Percentiles rank a stretch among this genome's conserved stretches.
Evolutionary conservation across 805 yeast genomes (phyloP).

Genomic region (Debaryomyces hansenii): DNA sequence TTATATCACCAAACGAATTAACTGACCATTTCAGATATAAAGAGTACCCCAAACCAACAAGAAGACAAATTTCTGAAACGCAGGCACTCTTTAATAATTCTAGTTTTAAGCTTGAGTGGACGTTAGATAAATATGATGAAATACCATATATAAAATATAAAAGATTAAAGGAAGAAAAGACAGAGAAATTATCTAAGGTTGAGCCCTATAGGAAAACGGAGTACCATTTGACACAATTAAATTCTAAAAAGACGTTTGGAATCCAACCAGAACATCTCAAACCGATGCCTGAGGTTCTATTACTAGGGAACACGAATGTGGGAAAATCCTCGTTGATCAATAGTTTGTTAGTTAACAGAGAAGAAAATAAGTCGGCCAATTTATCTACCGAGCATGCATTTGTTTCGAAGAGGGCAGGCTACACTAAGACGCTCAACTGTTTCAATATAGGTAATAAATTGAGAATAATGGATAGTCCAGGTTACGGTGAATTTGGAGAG

Average conservation of each 20-base stretch:
- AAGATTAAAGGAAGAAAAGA: constrained; percentile 13
- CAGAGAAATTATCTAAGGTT: constrained; percentile 14
- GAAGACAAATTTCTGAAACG: constrained; percentile 16
- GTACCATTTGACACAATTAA: constrained; percentile 14
- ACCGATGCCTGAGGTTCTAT: constrained; percentile 65
- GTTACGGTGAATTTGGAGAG: constrained; percentile 77
- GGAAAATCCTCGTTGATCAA: constrained; percentile 83
- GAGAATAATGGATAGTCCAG: constrained; percentile 82
- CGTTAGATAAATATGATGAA: constrained; percentile 48
- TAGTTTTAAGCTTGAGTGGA: constrained; percentile 58
- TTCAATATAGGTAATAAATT: constrained; percentile 65
- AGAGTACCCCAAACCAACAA: constrained; percentile 12
- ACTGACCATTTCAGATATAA: constrained; percentile 18
- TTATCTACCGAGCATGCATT: constrained; percentile 46
- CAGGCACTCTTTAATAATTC: constrained; percentile 45
- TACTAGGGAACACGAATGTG: constrained; percentile 81
- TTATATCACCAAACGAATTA: constrained; percentile 24
- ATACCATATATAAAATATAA: constrained; percentile 57
- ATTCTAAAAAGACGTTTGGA: constrained; percentile 29
- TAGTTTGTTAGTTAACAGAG: constrained; percentile 47
- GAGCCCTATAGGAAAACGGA: constrained; percentile 24
- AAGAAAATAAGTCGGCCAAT: constrained; percentile 22
- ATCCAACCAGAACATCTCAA: constrained; percentile 29
- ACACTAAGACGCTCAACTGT: constrained; percentile 65
- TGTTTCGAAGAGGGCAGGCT: constrained; percentile 57